These are phyloP conservation scores for Sclerotinia spermophila DNA, from an alignment of 2,329 filamentous ascomycete genomes.

Conservation along the genomic window DNA sequence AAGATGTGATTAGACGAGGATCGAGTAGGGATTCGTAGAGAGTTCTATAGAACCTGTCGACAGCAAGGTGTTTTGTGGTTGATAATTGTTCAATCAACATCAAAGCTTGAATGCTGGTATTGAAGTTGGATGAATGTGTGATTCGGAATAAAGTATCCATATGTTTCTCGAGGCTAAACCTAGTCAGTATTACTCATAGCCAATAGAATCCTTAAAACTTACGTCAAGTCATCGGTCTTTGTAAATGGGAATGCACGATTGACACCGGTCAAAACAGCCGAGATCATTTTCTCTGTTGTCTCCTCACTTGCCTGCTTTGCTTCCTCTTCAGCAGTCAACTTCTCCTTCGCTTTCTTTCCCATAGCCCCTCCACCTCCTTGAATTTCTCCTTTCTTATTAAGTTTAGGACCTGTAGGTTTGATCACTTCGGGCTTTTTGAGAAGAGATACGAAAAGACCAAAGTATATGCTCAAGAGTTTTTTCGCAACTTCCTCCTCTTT, in stretches of 20 bases:
- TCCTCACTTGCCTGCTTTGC: constrained; percentile 39
- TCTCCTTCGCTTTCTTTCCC: constrained; percentile 49
- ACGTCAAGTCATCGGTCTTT: constrained; percentile 72
- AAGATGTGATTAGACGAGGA: constrained; percentile 80
- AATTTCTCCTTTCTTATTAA: constrained; percentile 48
- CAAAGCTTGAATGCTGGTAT: constrained; percentile 93
- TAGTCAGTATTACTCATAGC: constrained; percentile 26
- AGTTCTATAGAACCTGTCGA: constrained; percentile 91
- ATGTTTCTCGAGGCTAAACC: constrained; percentile 70
- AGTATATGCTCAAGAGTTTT: constrained; percentile 84
- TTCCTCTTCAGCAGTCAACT: constrained; percentile 38
- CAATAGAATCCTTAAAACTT: constrained; percentile 35
- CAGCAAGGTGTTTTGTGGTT: constrained; percentile 71
- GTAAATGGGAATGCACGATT: constrained; percentile 96
- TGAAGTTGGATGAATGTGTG: constrained; percentile 97
- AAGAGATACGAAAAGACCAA: constrained; percentile 78
- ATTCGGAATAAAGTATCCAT: constrained; percentile 93
- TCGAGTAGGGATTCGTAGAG: constrained; percentile 94
- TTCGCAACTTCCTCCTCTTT: constrained; percentile 80
- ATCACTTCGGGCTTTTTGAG: constrained; percentile 57
- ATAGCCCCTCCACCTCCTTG: constrained; percentile 52
- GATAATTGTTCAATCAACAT: constrained; percentile 93
- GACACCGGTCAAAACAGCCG: constrained; percentile 86
- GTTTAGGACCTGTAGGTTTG: constrained; percentile 39
- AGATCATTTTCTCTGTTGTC: constrained; percentile 84